These are phyloP conservation scores for Diplosphaera chodatii DNA, from an alignment of 139 green algal genomes.

Conservation along the genomic window DNA sequence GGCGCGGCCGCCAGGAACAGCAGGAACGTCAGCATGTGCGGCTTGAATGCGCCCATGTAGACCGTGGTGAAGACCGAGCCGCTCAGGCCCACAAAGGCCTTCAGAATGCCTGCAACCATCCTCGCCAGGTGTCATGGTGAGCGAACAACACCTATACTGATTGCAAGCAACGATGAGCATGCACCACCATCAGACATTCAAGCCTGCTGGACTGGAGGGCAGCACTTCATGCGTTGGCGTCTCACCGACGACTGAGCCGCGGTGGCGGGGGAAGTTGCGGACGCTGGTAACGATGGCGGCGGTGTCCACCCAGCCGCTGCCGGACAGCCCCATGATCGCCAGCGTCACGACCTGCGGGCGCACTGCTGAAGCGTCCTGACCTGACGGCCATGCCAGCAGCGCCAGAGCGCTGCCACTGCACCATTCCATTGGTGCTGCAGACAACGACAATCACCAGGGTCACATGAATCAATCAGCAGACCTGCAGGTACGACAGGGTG, in stretches of 20 bases:
- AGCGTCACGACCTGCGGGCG: constrained; percentile 22
- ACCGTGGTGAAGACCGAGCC: constrained; percentile 47
- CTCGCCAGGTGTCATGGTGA: too few species aligned
- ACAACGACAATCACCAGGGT: too few species aligned
- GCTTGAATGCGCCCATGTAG: constrained; percentile 42
- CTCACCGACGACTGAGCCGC: constrained; percentile 65
- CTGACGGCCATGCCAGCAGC: too few species aligned
- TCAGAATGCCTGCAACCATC: constrained; percentile 46
- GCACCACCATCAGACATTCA: too few species aligned
- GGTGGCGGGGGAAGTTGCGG: constrained; percentile 70
- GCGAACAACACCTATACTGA: too few species aligned
- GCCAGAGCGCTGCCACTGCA: too few species aligned
- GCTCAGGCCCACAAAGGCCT: constrained; percentile 36
- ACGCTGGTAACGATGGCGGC: constrained; percentile 62
- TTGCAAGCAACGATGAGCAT: too few species aligned
- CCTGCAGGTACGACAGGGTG: background rate
- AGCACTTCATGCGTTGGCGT: too few species aligned
- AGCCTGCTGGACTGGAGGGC: background rate
- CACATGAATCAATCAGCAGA: background rate
- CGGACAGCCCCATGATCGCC: constrained; percentile 40
- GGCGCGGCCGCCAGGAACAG: constrained; percentile 45
- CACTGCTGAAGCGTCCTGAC: too few species aligned
- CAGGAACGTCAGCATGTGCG: constrained; percentile 40
- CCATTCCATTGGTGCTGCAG: too few species aligned
- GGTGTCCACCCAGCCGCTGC: constrained; percentile 65